Percentiles rank a stretch among this genome's conserved stretches.
These are phyloP conservation scores for Cajanus cajan DNA, from an alignment of 306 rosid genomes.

Conservation along the genomic window DNA sequence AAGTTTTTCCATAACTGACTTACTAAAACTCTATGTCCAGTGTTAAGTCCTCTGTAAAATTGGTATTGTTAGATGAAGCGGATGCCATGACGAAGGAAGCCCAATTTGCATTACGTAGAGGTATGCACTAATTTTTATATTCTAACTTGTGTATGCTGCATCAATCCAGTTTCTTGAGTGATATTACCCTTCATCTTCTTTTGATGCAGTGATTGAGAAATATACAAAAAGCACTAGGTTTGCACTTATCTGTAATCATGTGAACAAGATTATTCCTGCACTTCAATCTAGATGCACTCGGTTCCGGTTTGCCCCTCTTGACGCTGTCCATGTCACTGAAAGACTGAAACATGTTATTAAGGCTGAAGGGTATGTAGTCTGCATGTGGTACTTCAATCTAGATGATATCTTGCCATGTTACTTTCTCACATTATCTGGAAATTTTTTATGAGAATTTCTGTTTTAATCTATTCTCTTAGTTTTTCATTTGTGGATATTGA, in stretches of 20 bases:
- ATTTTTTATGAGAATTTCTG: background rate
- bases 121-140: conserved; percentile 34
- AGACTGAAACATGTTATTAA: conserved; percentile 81
- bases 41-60: conserved; percentile 71
- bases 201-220: conserved; percentile 81
- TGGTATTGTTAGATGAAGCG: conserved; percentile 89
- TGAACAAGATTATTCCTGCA: conserved; percentile 95
- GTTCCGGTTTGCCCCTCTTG: conserved; percentile 97
- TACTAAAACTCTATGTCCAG: conserved; percentile 39
- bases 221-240: conserved; percentile 88
- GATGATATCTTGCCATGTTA: background rate
- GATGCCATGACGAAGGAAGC: conserved; percentile 99
- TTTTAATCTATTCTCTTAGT: background rate
- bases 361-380: conserved; percentile 63
- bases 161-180: conserved; percentile 17
- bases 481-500: background rate
- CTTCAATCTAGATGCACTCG: conserved; percentile 95
- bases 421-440: background rate
- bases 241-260: conserved; percentile 89
- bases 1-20: conserved; percentile 27
- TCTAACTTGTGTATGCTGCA: background rate
- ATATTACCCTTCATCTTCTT: conserved; percentile 18
- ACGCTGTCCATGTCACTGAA: conserved; percentile 74
- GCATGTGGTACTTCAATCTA: background rate
- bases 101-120: conserved; percentile 94